These are phyloP conservation scores for Colletotrichum trifolii DNA, from an alignment of 2,329 filamentous ascomycete species.

Conservation along the genomic window DNA sequence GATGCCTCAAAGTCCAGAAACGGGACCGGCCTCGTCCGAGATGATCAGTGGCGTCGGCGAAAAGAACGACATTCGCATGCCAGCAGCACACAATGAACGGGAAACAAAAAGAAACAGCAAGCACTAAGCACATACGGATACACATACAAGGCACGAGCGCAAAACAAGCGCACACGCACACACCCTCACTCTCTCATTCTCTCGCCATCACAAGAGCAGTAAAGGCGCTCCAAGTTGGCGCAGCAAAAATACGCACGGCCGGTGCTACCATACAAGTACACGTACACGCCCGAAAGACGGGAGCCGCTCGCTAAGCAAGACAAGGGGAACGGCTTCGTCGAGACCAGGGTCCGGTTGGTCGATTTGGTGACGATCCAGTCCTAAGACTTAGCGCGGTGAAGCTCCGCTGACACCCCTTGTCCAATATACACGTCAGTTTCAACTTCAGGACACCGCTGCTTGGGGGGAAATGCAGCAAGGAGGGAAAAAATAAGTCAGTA, in stretches of 20 bases:
- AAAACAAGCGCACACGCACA: not conserved
- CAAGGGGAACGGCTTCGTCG: conserved; percentile 29
- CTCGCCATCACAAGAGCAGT: not conserved
- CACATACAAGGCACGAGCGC: not conserved
- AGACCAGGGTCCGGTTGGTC: conserved; percentile 1
- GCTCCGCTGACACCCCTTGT: conserved; percentile 18
- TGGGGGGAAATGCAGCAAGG: conserved; percentile 16
- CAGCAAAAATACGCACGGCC: conserved; percentile 24
- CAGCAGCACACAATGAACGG: conserved; percentile 7
- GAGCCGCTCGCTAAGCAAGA: conserved; percentile 36
- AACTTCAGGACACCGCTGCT: conserved; percentile 36
- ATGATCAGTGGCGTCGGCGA: conserved; percentile 25
- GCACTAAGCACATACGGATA: conserved; percentile 1
- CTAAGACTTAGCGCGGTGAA: conserved; percentile 24
- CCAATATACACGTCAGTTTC: conserved; percentile 36
- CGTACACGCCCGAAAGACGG: conserved; percentile 10
- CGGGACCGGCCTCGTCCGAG: conserved; percentile 22
- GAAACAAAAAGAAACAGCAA: conserved; percentile 21
- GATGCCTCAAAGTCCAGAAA: conserved; percentile 12
- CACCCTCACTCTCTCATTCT: not conserved
- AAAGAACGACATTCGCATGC: conserved; percentile 16
- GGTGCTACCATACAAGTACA: not conserved
- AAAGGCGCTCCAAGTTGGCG: conserved; percentile 19
- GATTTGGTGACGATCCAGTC: conserved; percentile 13
- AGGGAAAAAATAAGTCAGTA: too few relatives aligned